phyloP scores from a whole-genome alignment of 176 grass and related monocot genomes.

The barley (Hordeum vulgare) region MorexV3_pseudomolecules_assembly NC_058524.1:39420812-39421311 shows the following conservation, averaged over 20 bases:
- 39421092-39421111: constrained; percentile 43
- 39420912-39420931: background rate
- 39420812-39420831: constrained; percentile 67
- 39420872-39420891: constrained; percentile 75
- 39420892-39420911: constrained; percentile 34
- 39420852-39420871: constrained; percentile 73
- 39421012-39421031: background rate
- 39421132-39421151: constrained; percentile 49
- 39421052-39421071: background rate
- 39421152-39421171: constrained; percentile 85
- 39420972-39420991: background rate
- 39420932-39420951: background rate
- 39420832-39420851: constrained; percentile 76
- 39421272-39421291: background rate
- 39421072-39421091: background rate
- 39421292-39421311: background rate
- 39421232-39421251: background rate
- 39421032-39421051: background rate
- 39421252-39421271: background rate
- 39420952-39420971: background rate
- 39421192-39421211: background rate
- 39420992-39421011: background rate
- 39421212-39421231: background rate
- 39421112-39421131: constrained; percentile 67
- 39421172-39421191: constrained; percentile 36